phyloP scores from a whole-genome alignment of 2,329 filamentous ascomycete genomes.

The Epichloe coenophiala region DNA sequence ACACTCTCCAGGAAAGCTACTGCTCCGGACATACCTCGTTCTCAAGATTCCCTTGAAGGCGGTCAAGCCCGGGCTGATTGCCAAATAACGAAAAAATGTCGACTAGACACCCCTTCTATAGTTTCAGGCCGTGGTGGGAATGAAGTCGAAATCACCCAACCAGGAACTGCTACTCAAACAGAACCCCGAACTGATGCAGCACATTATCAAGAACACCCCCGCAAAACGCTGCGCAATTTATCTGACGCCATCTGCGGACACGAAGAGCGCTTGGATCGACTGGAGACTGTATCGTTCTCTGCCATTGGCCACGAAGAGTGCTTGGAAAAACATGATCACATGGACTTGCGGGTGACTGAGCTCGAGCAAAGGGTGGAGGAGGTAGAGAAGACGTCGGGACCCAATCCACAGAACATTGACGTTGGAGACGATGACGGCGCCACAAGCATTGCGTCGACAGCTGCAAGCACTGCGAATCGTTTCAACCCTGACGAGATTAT shows the following conservation, averaged over 20 bases:
- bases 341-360: slow-evolving; percentile 55
- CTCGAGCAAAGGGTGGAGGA: slow-evolving; percentile 52
- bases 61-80: slow-evolving; percentile 1
- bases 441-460: slow-evolving; percentile 32
- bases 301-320: slow-evolving; percentile 54
- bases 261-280: slow-evolving; percentile 49
- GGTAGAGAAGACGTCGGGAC: slow-evolving; percentile 43
- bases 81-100: slow-evolving; percentile 8
- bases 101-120: slow-evolving; percentile 14
- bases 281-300: slow-evolving; percentile 60
- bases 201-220: slow-evolving; percentile 13
- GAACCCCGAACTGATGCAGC: slow-evolving; percentile 13
- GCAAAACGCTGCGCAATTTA: slow-evolving; percentile 29
- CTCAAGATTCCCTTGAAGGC: slow-evolving; percentile 18
- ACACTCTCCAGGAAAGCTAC: slow-evolving; percentile 24
- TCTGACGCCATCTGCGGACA: slow-evolving; percentile 44
- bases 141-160: slow-evolving; percentile 5
- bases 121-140: slow-evolving; percentile 9
- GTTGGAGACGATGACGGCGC: slow-evolving; percentile 28
- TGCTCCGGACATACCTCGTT: slow-evolving; percentile 16
- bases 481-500: slow-evolving; percentile 32
- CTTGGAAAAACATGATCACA: slow-evolving; percentile 50
- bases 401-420: slow-evolving; percentile 22
- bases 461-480: slow-evolving; percentile 27
- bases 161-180: slow-evolving; percentile 13